Conservation (phyloP, 345 rosid species). For the Acer yangbiense region DNA sequence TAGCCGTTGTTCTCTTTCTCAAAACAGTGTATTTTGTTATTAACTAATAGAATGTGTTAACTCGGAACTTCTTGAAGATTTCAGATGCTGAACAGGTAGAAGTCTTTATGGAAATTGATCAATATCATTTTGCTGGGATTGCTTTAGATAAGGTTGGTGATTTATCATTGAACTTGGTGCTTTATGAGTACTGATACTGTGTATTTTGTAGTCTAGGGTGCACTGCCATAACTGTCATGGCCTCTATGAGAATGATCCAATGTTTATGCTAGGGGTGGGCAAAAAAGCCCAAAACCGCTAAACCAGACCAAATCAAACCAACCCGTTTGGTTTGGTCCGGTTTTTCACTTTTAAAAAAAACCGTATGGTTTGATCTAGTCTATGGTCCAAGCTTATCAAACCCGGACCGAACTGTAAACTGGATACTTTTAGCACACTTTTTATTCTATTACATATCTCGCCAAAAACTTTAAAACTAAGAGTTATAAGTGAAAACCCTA, state of each 20-base stretch:
- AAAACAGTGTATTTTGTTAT: background rate
- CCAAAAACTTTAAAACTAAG: too few species aligned
- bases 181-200: slow-evolving; percentile 26
- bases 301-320: too few species aligned
- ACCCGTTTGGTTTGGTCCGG: too few species aligned
- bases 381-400: too few species aligned
- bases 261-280: too few species aligned
- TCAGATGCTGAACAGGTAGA: slow-evolving; percentile 55
- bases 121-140: slow-evolving; percentile 61
- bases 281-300: too few species aligned
- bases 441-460: too few species aligned
- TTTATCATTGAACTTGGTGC: slow-evolving; percentile 17
- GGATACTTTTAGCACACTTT: too few species aligned
- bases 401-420: too few species aligned
- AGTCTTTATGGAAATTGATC: slow-evolving; percentile 72
- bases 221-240: slow-evolving; percentile 70
- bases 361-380: too few species aligned
- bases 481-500: too few species aligned
- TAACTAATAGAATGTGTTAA: background rate
- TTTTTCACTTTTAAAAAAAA: too few species aligned
- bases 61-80: background rate
- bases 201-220: slow-evolving; percentile 78
- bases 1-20: background rate
- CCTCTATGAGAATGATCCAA: slow-evolving; percentile 87
- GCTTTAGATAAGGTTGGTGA: slow-evolving; percentile 65